Evolutionary conservation across 2,329 filamentous ascomycete species (phyloP), one percentile per base, ranked within the genome.

Genomic region (Ophiostoma sp.): DNA sequence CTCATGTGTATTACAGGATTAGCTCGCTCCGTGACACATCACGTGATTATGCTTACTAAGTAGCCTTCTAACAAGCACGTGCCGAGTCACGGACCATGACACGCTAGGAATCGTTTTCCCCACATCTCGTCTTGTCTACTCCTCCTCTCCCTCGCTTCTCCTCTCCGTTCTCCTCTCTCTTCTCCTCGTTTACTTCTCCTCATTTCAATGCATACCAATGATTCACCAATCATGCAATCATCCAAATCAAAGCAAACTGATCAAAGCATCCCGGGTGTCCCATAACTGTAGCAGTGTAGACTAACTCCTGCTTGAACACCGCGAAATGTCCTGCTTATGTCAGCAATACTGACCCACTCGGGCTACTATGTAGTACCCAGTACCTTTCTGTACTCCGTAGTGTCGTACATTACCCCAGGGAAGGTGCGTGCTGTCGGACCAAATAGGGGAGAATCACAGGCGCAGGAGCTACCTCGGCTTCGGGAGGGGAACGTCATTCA

Each of bases 381-480:
- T n/a, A n/a, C n/a, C n/a, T n/a, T 13, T 41, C 39, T 41, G 39
- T 41, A 41, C 36, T 15, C 39, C 2, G 11, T 41, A 57, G 10
- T 57, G n/a, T 27, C 6, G 52, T 15, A 31, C n/a, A 15, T 27
- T 57, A 57, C 52, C 52, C 52, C 52, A 48, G 44, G 44, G 15
- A n/a, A 17, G 6, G 44, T 39, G 44, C 44, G 44, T 48, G 44
- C 44, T 48, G 44, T 13, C 44, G 23, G 52, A 20, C n/a, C 20
- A 27, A 23, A 54, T 23, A 23, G 48, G n/a, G 7, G 20, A 8
- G 48, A 15, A 8, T 20, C 20, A n/a, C 48, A 23, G 23, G 52
- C 39, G n/a, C 44, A 48, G 44, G 44, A 48, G 44, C 44, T 48
- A 70, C 69, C 69, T 70, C 69, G 69, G 69, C 69, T 67, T 67